phyloP scores from a whole-genome alignment of 2,329 filamentous ascomycete species.

The Hymenoscyphus scutula region DNA sequence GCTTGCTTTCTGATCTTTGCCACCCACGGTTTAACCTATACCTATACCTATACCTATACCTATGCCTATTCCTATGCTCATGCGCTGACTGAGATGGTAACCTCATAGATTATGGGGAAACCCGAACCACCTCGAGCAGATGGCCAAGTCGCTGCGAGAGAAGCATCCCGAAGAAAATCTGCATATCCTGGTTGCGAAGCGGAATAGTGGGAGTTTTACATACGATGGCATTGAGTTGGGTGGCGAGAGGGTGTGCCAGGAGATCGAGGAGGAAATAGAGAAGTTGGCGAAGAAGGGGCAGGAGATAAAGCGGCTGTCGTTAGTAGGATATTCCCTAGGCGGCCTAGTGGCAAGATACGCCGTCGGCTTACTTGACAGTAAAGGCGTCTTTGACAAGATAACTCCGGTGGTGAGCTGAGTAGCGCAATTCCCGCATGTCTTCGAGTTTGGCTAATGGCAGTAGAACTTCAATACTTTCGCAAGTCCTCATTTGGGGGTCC shows the following conservation, averaged over 20 bases:
- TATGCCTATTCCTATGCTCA: no score
- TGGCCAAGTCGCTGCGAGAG: slow-evolving; percentile 64
- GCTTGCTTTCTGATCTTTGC: no score
- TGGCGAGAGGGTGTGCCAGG: slow-evolving; percentile 64
- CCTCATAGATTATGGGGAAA: slow-evolving; percentile 70
- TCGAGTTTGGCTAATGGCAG: slow-evolving; percentile 1
- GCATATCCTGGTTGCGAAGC: slow-evolving; percentile 68
- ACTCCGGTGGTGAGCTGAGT: slow-evolving; percentile 72
- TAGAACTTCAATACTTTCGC: slow-evolving; percentile 93
- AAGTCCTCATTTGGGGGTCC: slow-evolving; percentile 76
- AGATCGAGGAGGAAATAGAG: slow-evolving; percentile 64
- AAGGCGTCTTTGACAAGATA: slow-evolving; percentile 74
- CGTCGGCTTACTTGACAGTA: slow-evolving; percentile 77
- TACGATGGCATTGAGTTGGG: slow-evolving; percentile 69
- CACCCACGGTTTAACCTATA: no score
- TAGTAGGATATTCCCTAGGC: slow-evolving; percentile 87
- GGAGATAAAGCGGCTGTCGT: slow-evolving; percentile 75
- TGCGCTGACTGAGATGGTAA: slow-evolving; percentile 12
- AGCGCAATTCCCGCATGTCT: background rate
- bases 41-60: no score
- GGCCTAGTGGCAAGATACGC: slow-evolving; percentile 85
- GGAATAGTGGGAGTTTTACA: slow-evolving; percentile 70
- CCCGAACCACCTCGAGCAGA: slow-evolving; percentile 66
- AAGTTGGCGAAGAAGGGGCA: slow-evolving; percentile 60
- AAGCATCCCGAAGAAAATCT: slow-evolving; percentile 61